A percentile compares a stretch with the other conserved stretches of the same genome.
Evolutionary conservation across 129 eudicot genomes (phyloP).

Genomic region (Artemisia tridentata): DNA sequence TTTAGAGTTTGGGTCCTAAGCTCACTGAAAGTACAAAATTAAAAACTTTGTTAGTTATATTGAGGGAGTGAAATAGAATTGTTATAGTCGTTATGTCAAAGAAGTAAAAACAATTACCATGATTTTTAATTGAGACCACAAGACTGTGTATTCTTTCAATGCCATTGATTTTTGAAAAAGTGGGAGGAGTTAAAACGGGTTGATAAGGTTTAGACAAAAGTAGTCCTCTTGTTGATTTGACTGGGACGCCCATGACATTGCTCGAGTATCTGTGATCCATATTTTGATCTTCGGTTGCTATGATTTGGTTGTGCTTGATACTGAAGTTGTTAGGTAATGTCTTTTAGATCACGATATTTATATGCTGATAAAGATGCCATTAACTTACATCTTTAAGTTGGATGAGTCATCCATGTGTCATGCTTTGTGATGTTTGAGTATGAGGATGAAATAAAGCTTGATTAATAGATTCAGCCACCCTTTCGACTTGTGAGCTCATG

Average conservation of each 20-base stretch:
- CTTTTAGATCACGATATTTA: constrained; percentile 17
- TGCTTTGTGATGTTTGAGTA: constrained; percentile 12
- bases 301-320: background rate
- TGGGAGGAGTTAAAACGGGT: constrained; percentile 2
- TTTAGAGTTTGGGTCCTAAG: constrained; percentile 31
- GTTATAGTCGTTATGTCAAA: background rate
- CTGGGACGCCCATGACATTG: constrained; percentile 14
- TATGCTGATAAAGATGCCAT: constrained; percentile 15
- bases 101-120: constrained; percentile 5
- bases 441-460: constrained; percentile 10
- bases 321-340: background rate
- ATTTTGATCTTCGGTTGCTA: background rate
- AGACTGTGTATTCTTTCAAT: constrained; percentile 12
- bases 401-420: constrained; percentile 32
- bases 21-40: constrained; percentile 11
- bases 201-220: constrained; percentile 25
- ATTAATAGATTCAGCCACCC: background rate
- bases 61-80: constrained; percentile 5
- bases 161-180: constrained; percentile 14
- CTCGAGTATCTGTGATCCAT: constrained; percentile 25
- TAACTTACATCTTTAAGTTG: constrained; percentile 16
- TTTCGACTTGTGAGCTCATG: constrained; percentile 14
- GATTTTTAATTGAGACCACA: constrained; percentile 5
- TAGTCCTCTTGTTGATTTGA: constrained; percentile 19
- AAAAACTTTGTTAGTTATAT: background rate